A percentile compares a stretch with the other conserved stretches of the same genome.
Conservation (phyloP, 345 rosid species). For the Arabis hirsuta region DNA sequence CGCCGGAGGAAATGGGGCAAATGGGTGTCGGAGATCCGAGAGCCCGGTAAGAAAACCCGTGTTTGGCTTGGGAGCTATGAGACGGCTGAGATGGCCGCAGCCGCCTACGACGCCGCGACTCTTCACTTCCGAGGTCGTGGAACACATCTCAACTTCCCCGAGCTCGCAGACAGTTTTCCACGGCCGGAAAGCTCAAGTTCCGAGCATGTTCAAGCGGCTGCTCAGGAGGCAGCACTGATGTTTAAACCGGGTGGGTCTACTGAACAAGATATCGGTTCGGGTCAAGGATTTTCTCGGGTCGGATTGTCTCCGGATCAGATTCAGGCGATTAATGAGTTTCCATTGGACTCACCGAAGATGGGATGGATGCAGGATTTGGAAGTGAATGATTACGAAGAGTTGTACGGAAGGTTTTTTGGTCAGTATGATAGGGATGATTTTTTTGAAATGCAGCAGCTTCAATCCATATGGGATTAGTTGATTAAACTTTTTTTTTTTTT, state of each 20-base stretch:
- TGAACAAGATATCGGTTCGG: constrained; percentile 8
- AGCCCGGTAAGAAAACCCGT: constrained; percentile 79
- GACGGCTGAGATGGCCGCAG: constrained; percentile 90
- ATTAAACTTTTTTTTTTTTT: not conserved
- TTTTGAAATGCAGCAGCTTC: constrained; percentile 39
- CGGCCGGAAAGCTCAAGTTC: constrained; percentile 58
- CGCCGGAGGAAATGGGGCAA: constrained; percentile 94
- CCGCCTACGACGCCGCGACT: constrained; percentile 87
- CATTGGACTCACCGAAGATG: constrained; percentile 77
- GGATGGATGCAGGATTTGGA: constrained; percentile 51
- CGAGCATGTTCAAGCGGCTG: constrained; percentile 73
- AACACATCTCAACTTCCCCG: constrained; percentile 75
- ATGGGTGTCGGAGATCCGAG: constrained; percentile 96
- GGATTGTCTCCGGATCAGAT: constrained; percentile 76
- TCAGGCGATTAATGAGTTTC: constrained; percentile 79
- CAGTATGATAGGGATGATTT: constrained; percentile 12
- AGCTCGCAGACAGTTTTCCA: constrained; percentile 50
- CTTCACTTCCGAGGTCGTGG: constrained; percentile 65
- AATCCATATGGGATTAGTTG: constrained; percentile 31
- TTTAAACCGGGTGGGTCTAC: constrained; percentile 33
- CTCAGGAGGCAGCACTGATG: constrained; percentile 62
- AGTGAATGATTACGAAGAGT: constrained; percentile 40
- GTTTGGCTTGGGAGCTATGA: constrained; percentile 94
- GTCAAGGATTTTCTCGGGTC: constrained; percentile 51
- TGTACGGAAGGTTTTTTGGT: constrained; percentile 37